These are phyloP conservation scores for Kitagawia praeruptora DNA, from an alignment of 129 eudicot species.

Conservation along the genomic window DNA sequence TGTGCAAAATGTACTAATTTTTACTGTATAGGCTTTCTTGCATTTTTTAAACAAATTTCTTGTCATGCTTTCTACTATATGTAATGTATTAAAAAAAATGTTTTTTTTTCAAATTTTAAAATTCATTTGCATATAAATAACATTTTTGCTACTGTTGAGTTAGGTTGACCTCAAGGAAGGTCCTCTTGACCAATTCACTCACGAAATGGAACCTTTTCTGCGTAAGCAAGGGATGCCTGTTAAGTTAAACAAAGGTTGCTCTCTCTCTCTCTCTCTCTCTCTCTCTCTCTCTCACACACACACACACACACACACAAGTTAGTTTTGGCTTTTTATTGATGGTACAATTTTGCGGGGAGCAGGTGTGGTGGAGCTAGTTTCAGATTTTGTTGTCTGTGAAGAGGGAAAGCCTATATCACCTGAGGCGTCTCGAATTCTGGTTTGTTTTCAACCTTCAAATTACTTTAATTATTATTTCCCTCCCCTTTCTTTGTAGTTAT, in stretches of 20 bases:
- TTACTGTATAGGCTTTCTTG: not conserved
- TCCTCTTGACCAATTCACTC: constrained; percentile 86
- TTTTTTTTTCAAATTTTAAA: not conserved
- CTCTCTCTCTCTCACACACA: not conserved
- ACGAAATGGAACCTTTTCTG: constrained; percentile 94
- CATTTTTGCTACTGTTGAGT: not conserved
- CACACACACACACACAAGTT: not conserved
- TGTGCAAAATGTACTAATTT: not conserved
- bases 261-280: not conserved
- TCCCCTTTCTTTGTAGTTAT: not conserved
- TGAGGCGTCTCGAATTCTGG: constrained; percentile 86
- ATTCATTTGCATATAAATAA: not conserved
- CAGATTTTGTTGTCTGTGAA: constrained; percentile 79
- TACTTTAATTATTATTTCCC: not conserved
- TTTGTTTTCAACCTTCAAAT: constrained; percentile 18
- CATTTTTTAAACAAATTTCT: not conserved
- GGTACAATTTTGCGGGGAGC: constrained; percentile 9
- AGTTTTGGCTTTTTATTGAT: not conserved
- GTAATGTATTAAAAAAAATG: not conserved
- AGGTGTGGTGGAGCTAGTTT: constrained; percentile 90
- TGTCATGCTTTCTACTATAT: not conserved
- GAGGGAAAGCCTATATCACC: constrained; percentile 92
- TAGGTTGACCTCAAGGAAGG: constrained; percentile 98
- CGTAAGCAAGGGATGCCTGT: constrained; percentile 99
- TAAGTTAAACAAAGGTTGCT: constrained; percentile 68